Base-by-base conservation (phyloP, 768 basidiomycete genomes). In the Royoungia palumana region DNA sequence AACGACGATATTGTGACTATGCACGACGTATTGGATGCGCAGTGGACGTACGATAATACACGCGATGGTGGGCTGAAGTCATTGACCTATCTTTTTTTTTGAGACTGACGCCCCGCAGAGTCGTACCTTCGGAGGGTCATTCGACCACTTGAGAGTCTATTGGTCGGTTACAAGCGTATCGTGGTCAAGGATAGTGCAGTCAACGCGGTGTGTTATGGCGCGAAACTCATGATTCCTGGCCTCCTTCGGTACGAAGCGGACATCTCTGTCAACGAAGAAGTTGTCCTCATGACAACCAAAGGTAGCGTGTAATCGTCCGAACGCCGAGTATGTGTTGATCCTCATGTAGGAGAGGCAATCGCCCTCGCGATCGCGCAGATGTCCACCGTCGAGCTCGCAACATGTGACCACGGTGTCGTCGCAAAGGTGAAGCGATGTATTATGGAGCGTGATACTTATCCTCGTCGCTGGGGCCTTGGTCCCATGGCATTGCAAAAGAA, bases 121-220 rank as follows among this genome's bases (percentile, higher is more conserved):
- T 87, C 94, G 4, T 99, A 98, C 73, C 82, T 99, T 32, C 88
- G 96, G 46, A 85, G 96, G 51, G 94, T 87, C 47, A 90, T 99
- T 59, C 85, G 89, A 51, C 96, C 96, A 9, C 76, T 99, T 51
- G 96, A 99, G 74, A 91, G 87, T 47, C 78, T 99, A 47, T 78
- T 99, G 62, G 81, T 92, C 51, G 92, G 94, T 46, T 98, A 97
- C 76, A 99, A 98, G 73, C 88, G 96, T 50, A 92, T 99, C 53
- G 96, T 99, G 32, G 94, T 99, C 56, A 98, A 98, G 71, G 96
- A 99, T 70, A 94, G 91, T 59, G 94, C 96, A 17, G 95, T 99
- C 63, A 99, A 98, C 63, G 96, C 96, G 43, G 91, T 99, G 51
- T 98, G 95, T 74, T 98, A 99, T 70, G 96, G 96, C 55, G 96